Conservation (phyloP, 1,139 yeast genomes). For the Arxiozyma slooffiae region DNA sequence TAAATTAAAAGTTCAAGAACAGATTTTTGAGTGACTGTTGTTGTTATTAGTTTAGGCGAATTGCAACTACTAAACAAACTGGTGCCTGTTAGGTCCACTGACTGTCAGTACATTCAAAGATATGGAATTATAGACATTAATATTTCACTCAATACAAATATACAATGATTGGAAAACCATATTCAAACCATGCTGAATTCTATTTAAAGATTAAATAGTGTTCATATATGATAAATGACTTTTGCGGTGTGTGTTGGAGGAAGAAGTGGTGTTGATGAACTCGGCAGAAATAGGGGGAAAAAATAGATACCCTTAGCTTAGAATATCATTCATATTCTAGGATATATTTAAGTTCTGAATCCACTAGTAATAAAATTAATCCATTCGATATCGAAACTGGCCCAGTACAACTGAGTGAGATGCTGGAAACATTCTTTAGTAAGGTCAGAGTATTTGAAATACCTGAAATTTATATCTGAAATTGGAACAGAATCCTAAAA, state of each 20-base stretch:
- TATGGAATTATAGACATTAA: not conserved
- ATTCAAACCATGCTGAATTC: not conserved
- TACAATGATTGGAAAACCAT: not conserved
- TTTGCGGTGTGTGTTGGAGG: not conserved
- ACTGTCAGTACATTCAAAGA: constrained; percentile 10
- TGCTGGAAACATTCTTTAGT: not conserved
- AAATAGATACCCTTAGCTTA: not conserved
- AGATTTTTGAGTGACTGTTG: constrained; percentile 4
- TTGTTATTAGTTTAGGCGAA: constrained; percentile 22
- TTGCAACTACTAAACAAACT: constrained; percentile 19
- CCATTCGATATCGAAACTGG: not conserved
- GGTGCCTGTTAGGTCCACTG: constrained; percentile 26
- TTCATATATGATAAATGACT: not conserved
- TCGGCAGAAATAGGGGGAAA: no score
- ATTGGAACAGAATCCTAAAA: no score
- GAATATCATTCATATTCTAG: not conserved
- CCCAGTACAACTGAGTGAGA: not conserved
- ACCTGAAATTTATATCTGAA: not conserved
- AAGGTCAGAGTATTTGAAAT: not conserved
- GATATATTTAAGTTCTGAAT: not conserved
- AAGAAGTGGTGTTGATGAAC: no score
- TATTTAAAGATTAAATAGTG: no score
- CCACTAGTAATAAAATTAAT: not conserved
- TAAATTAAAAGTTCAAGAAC: not conserved
- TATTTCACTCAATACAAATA: not conserved